phyloP scores from a whole-genome alignment of 148 eudicot genomes.

The Rhododendron ferrugineum region DNA sequence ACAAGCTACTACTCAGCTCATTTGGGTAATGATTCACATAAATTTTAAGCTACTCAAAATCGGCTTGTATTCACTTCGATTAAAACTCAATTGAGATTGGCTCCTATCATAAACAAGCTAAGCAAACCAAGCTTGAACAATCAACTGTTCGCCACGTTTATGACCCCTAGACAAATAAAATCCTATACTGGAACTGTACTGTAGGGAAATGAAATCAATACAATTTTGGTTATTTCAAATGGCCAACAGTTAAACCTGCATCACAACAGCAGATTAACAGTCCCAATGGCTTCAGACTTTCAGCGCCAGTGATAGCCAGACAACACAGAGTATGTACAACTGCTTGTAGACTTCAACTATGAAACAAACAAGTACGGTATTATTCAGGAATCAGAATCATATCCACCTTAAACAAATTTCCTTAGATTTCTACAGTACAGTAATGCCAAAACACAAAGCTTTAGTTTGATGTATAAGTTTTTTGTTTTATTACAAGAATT shows the following conservation, averaged over 20 bases:
- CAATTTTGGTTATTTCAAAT: neutral
- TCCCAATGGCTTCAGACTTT: constrained; percentile 1
- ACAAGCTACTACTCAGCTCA: neutral
- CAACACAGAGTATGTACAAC: neutral
- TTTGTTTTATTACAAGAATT: neutral
- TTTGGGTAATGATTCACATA: neutral
- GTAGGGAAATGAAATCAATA: neutral
- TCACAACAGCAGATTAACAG: neutral
- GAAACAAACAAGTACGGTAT: neutral
- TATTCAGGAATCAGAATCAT: neutral
- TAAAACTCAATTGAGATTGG: neutral
- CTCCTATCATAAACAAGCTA: neutral
- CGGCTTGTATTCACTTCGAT: neutral
- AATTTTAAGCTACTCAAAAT: neutral
- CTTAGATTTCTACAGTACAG: neutral
- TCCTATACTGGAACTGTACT: neutral
- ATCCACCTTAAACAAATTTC: neutral
- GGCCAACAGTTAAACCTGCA: neutral
- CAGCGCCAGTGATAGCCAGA: neutral
- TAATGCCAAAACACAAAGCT: neutral
- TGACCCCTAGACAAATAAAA: neutral
- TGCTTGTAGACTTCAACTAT: neutral
- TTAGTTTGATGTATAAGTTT: neutral
- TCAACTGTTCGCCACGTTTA: neutral
- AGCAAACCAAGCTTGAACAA: neutral